Conservation (phyloP, 1,139 yeast species). For the Pneumocystis murina region DNA sequence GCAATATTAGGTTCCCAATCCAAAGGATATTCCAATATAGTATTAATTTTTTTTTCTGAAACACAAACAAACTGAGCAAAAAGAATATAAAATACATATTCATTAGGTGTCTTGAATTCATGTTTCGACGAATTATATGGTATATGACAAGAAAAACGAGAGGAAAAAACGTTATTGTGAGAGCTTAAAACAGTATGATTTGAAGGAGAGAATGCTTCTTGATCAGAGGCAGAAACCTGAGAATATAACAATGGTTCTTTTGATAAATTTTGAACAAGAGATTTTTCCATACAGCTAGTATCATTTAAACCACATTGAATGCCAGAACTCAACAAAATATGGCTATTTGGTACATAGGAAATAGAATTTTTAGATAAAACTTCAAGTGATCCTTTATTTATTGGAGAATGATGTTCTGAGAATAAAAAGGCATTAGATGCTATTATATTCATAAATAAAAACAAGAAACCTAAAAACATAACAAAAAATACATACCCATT, state of each 20-base stretch:
- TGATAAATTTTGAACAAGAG: background rate
- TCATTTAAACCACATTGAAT: background rate
- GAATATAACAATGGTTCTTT: background rate
- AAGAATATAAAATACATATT: constrained; percentile 81
- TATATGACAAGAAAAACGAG: background rate
- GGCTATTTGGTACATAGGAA: background rate
- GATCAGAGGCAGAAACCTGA: background rate
- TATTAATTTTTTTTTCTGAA: constrained; percentile 71
- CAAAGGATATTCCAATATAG: constrained; percentile 55
- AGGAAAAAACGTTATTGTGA: background rate
- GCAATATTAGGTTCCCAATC: constrained; percentile 69
- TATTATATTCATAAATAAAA: background rate
- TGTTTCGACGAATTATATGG: background rate
- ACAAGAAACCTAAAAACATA: background rate
- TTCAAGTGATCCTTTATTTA: background rate
- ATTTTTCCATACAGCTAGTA: background rate
- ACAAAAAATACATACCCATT: background rate
- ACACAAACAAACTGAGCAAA: constrained; percentile 91
- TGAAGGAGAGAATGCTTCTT: background rate
- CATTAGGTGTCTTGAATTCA: constrained; percentile 60
- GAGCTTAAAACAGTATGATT: background rate
- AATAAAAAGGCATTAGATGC: background rate
- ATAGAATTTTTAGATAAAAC: background rate
- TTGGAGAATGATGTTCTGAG: background rate
- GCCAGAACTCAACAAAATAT: background rate